Conservation (phyloP, 108 stramenopile genomes). For the Cyclotella cryptica region DNA sequence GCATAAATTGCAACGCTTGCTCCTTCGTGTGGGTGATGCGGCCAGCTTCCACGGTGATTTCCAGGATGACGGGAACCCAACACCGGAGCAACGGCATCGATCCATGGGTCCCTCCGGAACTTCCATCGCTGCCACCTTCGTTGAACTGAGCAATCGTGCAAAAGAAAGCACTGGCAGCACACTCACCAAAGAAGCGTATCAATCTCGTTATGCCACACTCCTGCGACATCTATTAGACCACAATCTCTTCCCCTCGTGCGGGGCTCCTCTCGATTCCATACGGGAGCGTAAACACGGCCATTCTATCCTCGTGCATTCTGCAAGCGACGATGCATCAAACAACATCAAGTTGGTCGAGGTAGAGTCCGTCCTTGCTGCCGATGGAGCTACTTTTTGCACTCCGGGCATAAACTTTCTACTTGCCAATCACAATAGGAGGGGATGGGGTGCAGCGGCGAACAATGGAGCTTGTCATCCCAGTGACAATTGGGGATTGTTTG, state of each 20-base stretch:
- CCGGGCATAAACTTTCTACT: slow-evolving; percentile 37
- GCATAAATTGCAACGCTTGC: slow-evolving; percentile 34
- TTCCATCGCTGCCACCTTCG: background rate
- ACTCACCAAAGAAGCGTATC: background rate
- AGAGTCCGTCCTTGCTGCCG: slow-evolving; percentile 46
- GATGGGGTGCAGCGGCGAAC: slow-evolving; percentile 47
- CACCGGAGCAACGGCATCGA: slow-evolving; percentile 8
- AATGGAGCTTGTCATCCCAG: slow-evolving; percentile 45
- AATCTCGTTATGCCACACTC: slow-evolving; percentile 38
- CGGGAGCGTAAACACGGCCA: slow-evolving; percentile 52
- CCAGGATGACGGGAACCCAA: background rate
- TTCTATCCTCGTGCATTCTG: slow-evolving; percentile 31
- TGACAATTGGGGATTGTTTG: slow-evolving; percentile 51
- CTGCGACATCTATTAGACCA: slow-evolving; percentile 46
- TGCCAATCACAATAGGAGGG: slow-evolving; percentile 19
- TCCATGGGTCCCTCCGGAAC: slow-evolving; percentile 18
- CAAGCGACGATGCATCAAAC: slow-evolving; percentile 8
- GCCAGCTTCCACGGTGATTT: slow-evolving; percentile 13
- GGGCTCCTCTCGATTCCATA: slow-evolving; percentile 50
- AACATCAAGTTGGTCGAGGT: slow-evolving; percentile 32
- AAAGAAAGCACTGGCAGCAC: background rate
- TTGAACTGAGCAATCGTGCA: background rate
- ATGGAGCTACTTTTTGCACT: slow-evolving; percentile 47
- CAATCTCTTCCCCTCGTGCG: slow-evolving; percentile 46
- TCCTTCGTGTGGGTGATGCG: slow-evolving; percentile 41